These are phyloP conservation scores for Paraphaeosphaeria sporulosa DNA, from an alignment of 2,329 filamentous ascomycete species.

Conservation along the genomic window DNA sequence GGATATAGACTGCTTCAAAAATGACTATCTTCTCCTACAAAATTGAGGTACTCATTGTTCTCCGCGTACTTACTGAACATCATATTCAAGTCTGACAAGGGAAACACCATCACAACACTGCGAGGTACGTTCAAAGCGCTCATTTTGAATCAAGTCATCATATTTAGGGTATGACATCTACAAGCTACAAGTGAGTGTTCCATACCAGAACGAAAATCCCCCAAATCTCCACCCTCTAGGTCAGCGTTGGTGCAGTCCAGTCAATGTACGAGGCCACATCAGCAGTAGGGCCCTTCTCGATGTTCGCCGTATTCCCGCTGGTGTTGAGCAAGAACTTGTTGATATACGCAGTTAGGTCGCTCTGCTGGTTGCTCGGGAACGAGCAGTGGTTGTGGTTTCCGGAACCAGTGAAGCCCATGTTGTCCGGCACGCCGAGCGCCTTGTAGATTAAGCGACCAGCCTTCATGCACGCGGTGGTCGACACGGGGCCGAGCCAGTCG, in stretches of 20 bases:
- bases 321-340: constrained; percentile 58
- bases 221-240: constrained; percentile 26
- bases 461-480: constrained; percentile 66
- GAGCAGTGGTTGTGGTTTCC: constrained; percentile 64
- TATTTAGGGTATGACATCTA: constrained; percentile 20
- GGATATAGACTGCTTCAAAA: background rate
- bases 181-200: constrained; percentile 24
- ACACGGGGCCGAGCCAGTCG: constrained; percentile 66
- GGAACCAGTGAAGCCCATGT: constrained; percentile 66
- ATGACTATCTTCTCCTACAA: background rate
- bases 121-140: background rate
- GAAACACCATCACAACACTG: background rate
- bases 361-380: constrained; percentile 62
- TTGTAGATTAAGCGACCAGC: constrained; percentile 63
- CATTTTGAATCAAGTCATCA: constrained; percentile 1
- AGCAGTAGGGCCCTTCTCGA: constrained; percentile 44
- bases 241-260: constrained; percentile 46
- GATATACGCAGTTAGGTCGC: constrained; percentile 63
- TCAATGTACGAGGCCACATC: constrained; percentile 46
- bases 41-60: background rate
- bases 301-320: constrained; percentile 37
- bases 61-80: background rate
- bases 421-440: constrained; percentile 60
- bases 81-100: background rate
- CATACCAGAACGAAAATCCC: constrained; percentile 15